A percentile compares a stretch with the other conserved stretches of the same genome.
Conservation (phyloP, 768 basidiomycete species). For the Saitozyma podzolica region DNA sequence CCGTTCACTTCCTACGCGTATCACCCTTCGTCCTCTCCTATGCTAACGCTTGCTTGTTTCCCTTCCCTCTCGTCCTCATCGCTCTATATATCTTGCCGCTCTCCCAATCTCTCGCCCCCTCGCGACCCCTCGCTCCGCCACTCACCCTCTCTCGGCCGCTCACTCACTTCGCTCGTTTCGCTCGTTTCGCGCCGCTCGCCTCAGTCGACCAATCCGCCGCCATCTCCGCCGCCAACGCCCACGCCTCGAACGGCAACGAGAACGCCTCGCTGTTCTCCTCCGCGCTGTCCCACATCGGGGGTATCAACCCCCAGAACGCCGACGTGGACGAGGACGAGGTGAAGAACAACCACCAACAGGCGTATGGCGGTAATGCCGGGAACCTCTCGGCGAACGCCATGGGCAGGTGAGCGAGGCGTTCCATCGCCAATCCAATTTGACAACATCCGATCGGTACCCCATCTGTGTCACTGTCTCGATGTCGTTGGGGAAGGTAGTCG, state of each 20-base stretch:
- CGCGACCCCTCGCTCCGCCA: no score
- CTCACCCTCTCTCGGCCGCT: no score
- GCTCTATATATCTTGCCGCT: no score
- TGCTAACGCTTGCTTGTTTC: no score
- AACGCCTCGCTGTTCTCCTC: constrained; percentile 59
- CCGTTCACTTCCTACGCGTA: no score
- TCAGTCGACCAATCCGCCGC: constrained; percentile 69
- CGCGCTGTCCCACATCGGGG: constrained; percentile 55
- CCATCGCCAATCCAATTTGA: not conserved
- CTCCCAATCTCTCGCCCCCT: no score
- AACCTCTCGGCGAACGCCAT: constrained; percentile 63
- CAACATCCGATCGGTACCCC: not conserved
- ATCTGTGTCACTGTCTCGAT: not conserved
- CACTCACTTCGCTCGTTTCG: no score
- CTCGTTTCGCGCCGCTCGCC: not conserved
- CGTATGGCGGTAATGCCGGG: constrained; percentile 61
- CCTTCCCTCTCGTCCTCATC: no score
- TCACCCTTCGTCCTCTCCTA: no score
- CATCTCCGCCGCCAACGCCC: constrained; percentile 59
- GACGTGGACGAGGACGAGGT: constrained; percentile 70
- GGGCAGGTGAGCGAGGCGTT: constrained; percentile 53
- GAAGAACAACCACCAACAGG: constrained; percentile 63
- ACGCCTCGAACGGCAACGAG: constrained; percentile 60
- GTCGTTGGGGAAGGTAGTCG: not conserved
- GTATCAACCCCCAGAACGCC: constrained; percentile 56